Conservation (phyloP, 768 basidiomycete species). For the Leucogyrophana mollusca region DNA sequence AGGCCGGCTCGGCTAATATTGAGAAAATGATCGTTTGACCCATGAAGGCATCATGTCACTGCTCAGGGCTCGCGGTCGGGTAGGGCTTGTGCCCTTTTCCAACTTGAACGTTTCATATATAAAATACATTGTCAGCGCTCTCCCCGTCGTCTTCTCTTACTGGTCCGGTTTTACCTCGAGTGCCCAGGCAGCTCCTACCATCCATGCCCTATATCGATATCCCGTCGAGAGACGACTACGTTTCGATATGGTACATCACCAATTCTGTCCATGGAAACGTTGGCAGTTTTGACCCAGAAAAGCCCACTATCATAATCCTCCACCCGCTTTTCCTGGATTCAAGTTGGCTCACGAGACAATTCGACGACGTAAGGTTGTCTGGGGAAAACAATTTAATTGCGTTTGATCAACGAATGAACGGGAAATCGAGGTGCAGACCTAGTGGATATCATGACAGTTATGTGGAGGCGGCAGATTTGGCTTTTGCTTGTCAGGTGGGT, state of each 20-base stretch:
- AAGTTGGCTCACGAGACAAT: slow-evolving; percentile 64
- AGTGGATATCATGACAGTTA: slow-evolving; percentile 66
- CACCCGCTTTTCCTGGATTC: slow-evolving; percentile 71
- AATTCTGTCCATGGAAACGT: slow-evolving; percentile 60
- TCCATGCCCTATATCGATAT: slow-evolving; percentile 76
- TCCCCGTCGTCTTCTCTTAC: slow-evolving; percentile 1
- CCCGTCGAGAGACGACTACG: slow-evolving; percentile 60
- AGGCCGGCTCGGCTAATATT: slow-evolving; percentile 18
- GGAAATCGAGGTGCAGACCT: slow-evolving; percentile 53
- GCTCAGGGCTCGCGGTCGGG: slow-evolving; percentile 2
- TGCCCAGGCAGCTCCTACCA: no score
- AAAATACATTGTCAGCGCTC: slow-evolving; percentile 12
- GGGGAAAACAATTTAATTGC: slow-evolving; percentile 67
- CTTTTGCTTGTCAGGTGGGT: slow-evolving; percentile 60
- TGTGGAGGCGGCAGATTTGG: slow-evolving; percentile 79
- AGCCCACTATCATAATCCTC: slow-evolving; percentile 65
- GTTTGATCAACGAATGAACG: slow-evolving; percentile 68
- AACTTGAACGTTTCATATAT: slow-evolving; percentile 17
- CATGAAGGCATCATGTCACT: slow-evolving; percentile 15
- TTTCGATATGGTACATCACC: slow-evolving; percentile 70
- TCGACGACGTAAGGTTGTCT: slow-evolving; percentile 63
- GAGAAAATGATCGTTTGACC: slow-evolving; percentile 13
- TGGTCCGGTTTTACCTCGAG: neutral
- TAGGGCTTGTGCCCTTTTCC: slow-evolving; percentile 5
- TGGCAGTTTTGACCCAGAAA: slow-evolving; percentile 61